Evolutionary conservation across 129 eudicot genomes (phyloP), one percentile per base, ranked within the genome.

Genomic region (Saussurea involucrata): DNA sequence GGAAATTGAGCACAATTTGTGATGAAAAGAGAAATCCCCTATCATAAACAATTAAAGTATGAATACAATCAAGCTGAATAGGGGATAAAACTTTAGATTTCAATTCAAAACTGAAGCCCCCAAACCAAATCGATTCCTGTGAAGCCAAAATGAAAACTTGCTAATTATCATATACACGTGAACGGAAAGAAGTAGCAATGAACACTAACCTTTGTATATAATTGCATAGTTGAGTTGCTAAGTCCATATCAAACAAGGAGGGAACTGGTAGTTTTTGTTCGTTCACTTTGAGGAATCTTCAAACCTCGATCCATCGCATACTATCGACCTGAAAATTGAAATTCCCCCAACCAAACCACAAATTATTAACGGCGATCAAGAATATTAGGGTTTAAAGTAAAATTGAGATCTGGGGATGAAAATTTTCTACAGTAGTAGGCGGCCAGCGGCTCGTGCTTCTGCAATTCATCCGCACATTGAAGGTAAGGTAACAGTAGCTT

Each of bases 391-490:
- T 76, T 79, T 72, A 63, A 28, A 55, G 75, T 24, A 29, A 58
- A 67, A 28, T 13, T 34, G 36, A 63, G 36, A 46, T 65, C 73
- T 20, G 58, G 64, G 70, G 61, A 76, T 29, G 63, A 49, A 40
- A 70, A 69, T 64, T 72, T 18, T 24, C 57, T 86, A 90, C 99
- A 95, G 85, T 95, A 95, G 76, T 95, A 95, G 42, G 99, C 99
- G 82, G 92, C 99, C 72, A 92, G 95, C 32, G 96, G 96, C 78
- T 95, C 97, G 87, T 95, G 99, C 57, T 95, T 92, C 81, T 92
- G 97, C 76, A 95, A 83, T 77, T 95, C 99, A 82, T 95, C 99
- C 76, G 99, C 99, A n/a, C 99, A 90, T 82, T 95, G 99, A 61
- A 95, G 96, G 76, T 89, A 95, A 0, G 99, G 99, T 4, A 95